Base-by-base conservation (phyloP, 768 basidiomycete species). In the Russula griseocarnosa region DNA sequence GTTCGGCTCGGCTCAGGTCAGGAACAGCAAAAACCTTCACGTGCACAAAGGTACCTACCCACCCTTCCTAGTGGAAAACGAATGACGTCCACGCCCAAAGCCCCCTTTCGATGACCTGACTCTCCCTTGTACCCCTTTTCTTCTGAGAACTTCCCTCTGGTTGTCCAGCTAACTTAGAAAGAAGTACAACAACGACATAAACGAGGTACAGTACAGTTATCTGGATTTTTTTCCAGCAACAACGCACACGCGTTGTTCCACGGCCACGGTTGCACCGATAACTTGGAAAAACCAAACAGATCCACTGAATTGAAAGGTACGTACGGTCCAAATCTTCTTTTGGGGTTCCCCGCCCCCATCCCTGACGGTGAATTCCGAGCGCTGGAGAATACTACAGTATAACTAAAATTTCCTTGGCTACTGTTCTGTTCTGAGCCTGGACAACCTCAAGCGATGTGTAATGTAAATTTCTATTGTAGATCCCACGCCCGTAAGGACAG, bases 141-240 rank as follows among this genome's bases (percentile, higher is more conserved):
- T 58, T 57, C 32, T 13, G 47, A 57, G 60, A 62, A 62, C 32
- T 49, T 40, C 38, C 16, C 38, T 18, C 40, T 36, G 36, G 46
- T 28, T 2, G 46, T 24, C 20, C 22, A 22, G 46, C n/a, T 22
- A n/a, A n/a, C n/a, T n/a, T n/a, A 47, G 46, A 24, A 24, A 47
- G 18, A 44, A 44, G 1, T 20, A 44, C 2, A 42, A 42, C 40
- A 42, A 16, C 40, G 36, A 13, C 36, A 36, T 14, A 13, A 5
- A 22, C 22, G 22, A 22, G 46, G 20, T n/a, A 36, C 34, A 7
- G 11, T 7, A 9, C 10, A 2, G 10, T 34, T 1, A 16, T 44
- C 42, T 44, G 20, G 42, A 42, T 18, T 40, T 40, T 40, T 40
- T 40, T 18, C 30, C 30, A 30, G 30, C 30, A 30, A 30, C 28